phyloP scores from a whole-genome alignment of 108 stramenopile species.

The Cyclostephanos invisitatus region DNA sequence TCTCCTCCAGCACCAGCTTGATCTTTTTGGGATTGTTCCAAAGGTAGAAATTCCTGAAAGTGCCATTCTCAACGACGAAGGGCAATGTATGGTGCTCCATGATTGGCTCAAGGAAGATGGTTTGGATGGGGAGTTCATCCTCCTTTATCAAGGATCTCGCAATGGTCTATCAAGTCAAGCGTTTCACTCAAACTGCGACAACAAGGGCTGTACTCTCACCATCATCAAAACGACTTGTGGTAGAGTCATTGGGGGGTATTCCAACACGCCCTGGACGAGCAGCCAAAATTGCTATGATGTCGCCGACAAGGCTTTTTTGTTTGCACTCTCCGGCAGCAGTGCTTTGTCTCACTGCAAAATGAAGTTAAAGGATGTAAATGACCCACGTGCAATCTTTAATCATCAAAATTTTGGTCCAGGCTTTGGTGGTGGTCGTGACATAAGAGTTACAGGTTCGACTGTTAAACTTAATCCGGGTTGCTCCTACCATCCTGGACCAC shows the following conservation, averaged over 20 bases:
- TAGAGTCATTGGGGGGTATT: conserved; percentile 24
- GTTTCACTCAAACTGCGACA: conserved; percentile 33
- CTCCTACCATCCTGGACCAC: conserved; percentile 1
- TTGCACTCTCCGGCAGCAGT: conserved; percentile 13
- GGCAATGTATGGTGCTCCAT: not conserved
- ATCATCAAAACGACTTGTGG: conserved; percentile 29
- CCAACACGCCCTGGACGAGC: conserved; percentile 10
- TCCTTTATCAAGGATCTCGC: conserved; percentile 26
- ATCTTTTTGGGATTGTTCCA: conserved; percentile 23
- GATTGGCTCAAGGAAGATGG: conserved; percentile 27
- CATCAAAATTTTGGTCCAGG: not conserved
- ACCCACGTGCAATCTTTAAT: conserved; percentile 7
- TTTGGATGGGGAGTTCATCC: conserved; percentile 14
- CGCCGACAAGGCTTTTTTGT: conserved; percentile 29
- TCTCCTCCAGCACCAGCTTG: conserved; percentile 21
- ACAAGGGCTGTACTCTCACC: conserved; percentile 16
- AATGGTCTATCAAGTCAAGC: conserved; percentile 10
- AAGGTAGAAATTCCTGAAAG: conserved; percentile 1
- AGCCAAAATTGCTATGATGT: not conserved
- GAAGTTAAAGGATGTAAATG: conserved; percentile 13
- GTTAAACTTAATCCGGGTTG: conserved; percentile 1
- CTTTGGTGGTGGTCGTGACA: conserved; percentile 14
- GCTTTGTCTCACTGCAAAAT: conserved; percentile 16
- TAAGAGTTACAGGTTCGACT: conserved; percentile 15
- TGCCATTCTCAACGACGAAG: conserved; percentile 8